Base-by-base conservation (phyloP, 1,139 yeast species). In the Geotrichum citri-aurantii region DNA sequence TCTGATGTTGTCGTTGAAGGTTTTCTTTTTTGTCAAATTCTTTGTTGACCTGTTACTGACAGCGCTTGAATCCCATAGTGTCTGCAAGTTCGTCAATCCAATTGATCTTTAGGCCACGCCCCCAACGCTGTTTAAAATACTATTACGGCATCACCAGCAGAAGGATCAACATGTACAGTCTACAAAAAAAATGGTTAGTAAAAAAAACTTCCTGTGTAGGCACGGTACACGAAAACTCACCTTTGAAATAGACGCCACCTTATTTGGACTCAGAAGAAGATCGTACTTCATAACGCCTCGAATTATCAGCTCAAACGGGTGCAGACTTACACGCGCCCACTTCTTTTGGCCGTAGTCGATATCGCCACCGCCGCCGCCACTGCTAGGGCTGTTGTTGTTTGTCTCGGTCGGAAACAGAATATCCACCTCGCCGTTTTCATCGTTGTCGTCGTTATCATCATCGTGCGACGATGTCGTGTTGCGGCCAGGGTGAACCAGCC, bases 281-380 rank as follows among this genome's bases (percentile, higher is more conserved):
- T 81, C 82, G 71, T 93, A 92, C 70, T 82, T 84, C 71, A 92
- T 78, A 23, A 85, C 84, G 0, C 99, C 99, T 52, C 96, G 78
- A 1, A 92, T 78, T 29, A 91, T 87, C 66, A 92, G 76, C 63
- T 91, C 97, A 71, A 92, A 92, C 12, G 97, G 96, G 68, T 89
- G 83, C 63, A 83, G 82, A 26, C 88, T 83, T 21, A 93, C 83
- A 23, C 79, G 76, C 58, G 82, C 81, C 99, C 99, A 92, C 68
- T 84, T 83, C 68, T 75, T 78, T 60, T 79, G 79, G 61, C 79
- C 74, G 10, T 63, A 65, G 50, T 68, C 70, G 23, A 64, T 58
- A 29, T 62, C 66, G 31, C 56, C 59, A 17, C 56, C 63, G 50
- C 47, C 55, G n/a, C 50, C 46, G 8, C 57, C 31, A 14, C 12